These are phyloP conservation scores for Colletotrichum endophyticum DNA, from an alignment of 2,329 filamentous ascomycete species.

Conservation along the genomic window DNA sequence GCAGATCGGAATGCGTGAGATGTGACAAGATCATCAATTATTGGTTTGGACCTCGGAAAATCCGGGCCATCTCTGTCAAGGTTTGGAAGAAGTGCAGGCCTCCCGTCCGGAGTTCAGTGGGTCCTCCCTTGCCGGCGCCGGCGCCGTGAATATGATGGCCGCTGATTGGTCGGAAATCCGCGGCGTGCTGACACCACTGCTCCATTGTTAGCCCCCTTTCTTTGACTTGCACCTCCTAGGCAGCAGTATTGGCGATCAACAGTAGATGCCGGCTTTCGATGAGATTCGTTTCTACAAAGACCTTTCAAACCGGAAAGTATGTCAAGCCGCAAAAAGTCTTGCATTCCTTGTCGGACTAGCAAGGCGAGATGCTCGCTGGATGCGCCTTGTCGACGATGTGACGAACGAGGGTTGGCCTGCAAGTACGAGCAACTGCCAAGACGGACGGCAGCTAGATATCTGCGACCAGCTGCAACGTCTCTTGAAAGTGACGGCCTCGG, in stretches of 20 bases:
- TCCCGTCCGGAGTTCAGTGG: not conserved
- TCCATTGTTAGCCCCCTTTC: not conserved
- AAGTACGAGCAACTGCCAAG: slow-evolving; percentile 15
- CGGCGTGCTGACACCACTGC: not conserved
- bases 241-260: not conserved
- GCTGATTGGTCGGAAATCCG: slow-evolving; percentile 1
- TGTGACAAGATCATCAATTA: not conserved
- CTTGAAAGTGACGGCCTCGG: not conserved
- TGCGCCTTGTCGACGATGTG: slow-evolving; percentile 24
- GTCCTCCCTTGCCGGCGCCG: not conserved
- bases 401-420: slow-evolving; percentile 21
- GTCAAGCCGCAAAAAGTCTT: slow-evolving; percentile 24
- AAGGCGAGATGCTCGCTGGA: slow-evolving; percentile 30
- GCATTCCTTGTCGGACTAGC: slow-evolving; percentile 26
- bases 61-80: not conserved
- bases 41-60: rapidly evolving
- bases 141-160: not conserved
- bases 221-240: not conserved
- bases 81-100: not conserved
- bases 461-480: not conserved
- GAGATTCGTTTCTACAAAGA: too few relatives aligned
- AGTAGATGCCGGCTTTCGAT: too few relatives aligned
- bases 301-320: too few relatives aligned
- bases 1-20: not conserved
- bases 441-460: not conserved